A percentile compares a stretch with the other conserved stretches of the same genome.
Evolutionary conservation across 345 rosid species (phyloP).

Genomic region (Eucalyptus rudis): DNA sequence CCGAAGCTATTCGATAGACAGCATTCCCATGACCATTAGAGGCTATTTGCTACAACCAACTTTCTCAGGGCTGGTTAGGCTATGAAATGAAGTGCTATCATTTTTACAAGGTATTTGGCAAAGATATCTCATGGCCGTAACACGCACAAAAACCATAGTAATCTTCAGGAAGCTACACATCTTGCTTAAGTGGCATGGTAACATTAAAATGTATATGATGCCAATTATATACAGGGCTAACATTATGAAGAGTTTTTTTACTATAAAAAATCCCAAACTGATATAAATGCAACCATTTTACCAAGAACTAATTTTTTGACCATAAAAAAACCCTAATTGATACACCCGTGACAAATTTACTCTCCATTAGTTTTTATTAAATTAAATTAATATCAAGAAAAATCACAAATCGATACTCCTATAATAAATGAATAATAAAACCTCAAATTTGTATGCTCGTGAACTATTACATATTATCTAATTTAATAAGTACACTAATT

Average conservation of each 20-base stretch:
- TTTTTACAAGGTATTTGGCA: background rate
- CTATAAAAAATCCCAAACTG: accelerated
- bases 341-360: accelerated
- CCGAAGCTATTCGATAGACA: no score
- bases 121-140: background rate
- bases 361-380: accelerated
- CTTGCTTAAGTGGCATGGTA: no score
- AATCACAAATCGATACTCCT: no score
- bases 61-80: background rate
- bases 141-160: background rate
- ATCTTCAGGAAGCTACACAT: no score
- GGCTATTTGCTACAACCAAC: background rate
- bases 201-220: background rate
- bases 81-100: background rate
- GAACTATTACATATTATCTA: no score
- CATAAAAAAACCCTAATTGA: accelerated
- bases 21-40: background rate
- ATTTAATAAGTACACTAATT: no score
- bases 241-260: no score
- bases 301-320: accelerated
- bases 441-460: accelerated
- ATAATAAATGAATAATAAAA: no score
- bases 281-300: no score
- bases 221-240: background rate
- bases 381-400: no score